Base-by-base conservation (phyloP, 805 yeast genomes). In the Isabelozyma gotoi region DNA sequence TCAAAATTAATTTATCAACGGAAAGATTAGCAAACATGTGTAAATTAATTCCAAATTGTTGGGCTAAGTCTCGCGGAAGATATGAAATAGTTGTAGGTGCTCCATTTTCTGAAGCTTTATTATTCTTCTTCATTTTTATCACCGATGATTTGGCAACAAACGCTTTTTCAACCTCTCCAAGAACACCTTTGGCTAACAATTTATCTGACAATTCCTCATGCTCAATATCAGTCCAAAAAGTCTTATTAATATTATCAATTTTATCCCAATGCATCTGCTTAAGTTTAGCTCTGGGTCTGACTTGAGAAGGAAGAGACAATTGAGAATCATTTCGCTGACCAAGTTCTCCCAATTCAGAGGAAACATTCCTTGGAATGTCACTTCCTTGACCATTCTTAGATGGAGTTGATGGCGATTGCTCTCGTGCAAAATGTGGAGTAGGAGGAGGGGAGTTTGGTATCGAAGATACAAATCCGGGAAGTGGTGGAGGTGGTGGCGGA, bases 191-290 rank as follows among this genome's bases (percentile, higher is more conserved):
- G 45, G 83, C 84, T 40, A 77, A 70, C 39, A 92, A 70, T 47
- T 81, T 81, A 46, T 81, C 85, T 2, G 85, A 80, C 34, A 81
- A 66, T 16, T 72, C 73, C 2, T 74, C 77, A 17, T 84, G 81
- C 33, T 83, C 80, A 24, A 81, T 74, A 19, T 78, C 76, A 15
- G 81, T 77, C 98, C 99, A 92, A 46, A 94, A 85, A 0, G 98
- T 91, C 36, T 84, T 80, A 41, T 84, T 86, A 16, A 94, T 85
- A 46, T 82, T 77, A 27, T 92, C 96, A 32, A 95, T 74, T 57
- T 87, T 88, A 53, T 92, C 97, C 98, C 98, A 95, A 62, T 94
- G 99, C 72, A 94, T 77, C 61, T 92, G 99, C 61, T 95, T 94
- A 50, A 94, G 76, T 59, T 85, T 88, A 46, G 80, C 75, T 56